Conservation (phyloP, 108 stramenopile species). For the Skeletonema grethae region DNA sequence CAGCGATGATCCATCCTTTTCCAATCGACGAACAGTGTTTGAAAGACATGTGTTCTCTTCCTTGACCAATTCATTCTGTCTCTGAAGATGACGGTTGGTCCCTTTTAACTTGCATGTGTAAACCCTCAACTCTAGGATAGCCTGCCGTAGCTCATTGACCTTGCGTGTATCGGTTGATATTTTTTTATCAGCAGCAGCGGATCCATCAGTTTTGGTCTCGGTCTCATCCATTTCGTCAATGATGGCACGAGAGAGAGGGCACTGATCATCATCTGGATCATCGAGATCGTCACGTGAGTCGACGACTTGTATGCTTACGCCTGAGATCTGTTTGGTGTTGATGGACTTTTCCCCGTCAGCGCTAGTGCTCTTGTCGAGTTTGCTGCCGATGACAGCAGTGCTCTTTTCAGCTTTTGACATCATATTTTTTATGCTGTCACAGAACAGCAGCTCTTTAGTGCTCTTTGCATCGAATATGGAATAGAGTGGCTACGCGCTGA, state of each 20-base stretch:
- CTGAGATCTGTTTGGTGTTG: background rate
- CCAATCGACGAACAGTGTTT: background rate
- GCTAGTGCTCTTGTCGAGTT: background rate
- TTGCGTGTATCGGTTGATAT: background rate
- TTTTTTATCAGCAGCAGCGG: background rate
- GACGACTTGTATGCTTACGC: background rate
- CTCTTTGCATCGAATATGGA: no score
- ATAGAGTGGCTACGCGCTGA: no score
- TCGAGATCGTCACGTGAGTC: slow-evolving; percentile 3
- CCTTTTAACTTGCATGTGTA: background rate
- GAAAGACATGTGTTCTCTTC: background rate
- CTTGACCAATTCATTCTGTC: background rate
- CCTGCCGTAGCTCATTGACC: background rate
- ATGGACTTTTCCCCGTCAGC: background rate
- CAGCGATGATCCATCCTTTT: background rate
- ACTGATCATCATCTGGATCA: background rate
- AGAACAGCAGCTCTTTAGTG: no score
- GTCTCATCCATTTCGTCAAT: background rate
- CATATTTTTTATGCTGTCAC: background rate
- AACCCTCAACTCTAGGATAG: background rate
- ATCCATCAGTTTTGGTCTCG: background rate
- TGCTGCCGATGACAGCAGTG: background rate
- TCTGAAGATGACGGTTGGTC: background rate
- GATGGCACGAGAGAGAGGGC: background rate
- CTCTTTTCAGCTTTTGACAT: background rate